These are phyloP conservation scores for Cyclocybe aegerita DNA, from an alignment of 768 basidiomycete species.

Conservation along the genomic window DNA sequence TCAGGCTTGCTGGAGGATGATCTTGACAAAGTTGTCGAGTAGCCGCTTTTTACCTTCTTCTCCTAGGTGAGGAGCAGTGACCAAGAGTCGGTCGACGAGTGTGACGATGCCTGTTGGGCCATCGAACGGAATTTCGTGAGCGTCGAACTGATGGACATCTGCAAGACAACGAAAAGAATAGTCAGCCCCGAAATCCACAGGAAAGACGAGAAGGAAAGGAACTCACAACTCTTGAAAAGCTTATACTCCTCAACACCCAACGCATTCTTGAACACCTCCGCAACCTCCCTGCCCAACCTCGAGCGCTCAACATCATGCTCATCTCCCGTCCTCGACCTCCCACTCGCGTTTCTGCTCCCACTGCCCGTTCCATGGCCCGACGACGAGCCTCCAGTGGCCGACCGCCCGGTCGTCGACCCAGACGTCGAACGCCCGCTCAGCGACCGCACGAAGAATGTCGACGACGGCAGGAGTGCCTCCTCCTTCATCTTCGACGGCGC, in stretches of 20 bases:
- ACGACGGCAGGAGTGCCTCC: conserved; percentile 58
- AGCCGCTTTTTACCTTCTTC: conserved; percentile 50
- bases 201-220: conserved; percentile 5
- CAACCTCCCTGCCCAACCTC: conserved; percentile 44
- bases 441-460: conserved; percentile 35
- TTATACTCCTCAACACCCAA: conserved; percentile 47
- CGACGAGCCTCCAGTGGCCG: conserved; percentile 8
- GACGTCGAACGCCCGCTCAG: conserved; percentile 26
- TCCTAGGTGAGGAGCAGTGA: conserved; percentile 42
- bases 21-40: conserved; percentile 58
- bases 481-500: conserved; percentile 68
- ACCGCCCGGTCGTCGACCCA: conserved; percentile 21
- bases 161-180: conserved; percentile 1
- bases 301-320: conserved; percentile 28
- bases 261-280: conserved; percentile 44
- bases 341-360: conserved; percentile 15
- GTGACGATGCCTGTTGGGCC: conserved; percentile 70
- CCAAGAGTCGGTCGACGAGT: conserved; percentile 61
- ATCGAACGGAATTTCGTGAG: conserved; percentile 72
- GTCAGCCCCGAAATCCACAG: conserved; percentile 4
- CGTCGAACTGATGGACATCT: conserved; percentile 79
- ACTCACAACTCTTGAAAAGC: conserved; percentile 66
- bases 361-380: conserved; percentile 5
- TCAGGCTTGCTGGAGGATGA: conserved; percentile 55
- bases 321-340: conserved; percentile 14